These are phyloP conservation scores for Candida sakaeoensis DNA, from an alignment of 805 yeast species.

Conservation along the genomic window DNA sequence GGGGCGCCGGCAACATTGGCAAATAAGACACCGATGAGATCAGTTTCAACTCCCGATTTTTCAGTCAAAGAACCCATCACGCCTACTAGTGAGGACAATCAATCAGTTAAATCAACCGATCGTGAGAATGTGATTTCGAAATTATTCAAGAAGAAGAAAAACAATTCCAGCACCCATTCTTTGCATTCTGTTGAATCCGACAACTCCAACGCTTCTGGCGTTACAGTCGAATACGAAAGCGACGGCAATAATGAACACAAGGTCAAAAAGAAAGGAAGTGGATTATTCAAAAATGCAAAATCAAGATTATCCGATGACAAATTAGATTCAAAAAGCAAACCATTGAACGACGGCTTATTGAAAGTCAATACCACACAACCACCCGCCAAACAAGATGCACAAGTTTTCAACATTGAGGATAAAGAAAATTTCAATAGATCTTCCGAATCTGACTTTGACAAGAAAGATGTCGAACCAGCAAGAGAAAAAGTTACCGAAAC, in stretches of 20 bases:
- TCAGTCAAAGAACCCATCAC: conserved; percentile 2
- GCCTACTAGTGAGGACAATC: not conserved
- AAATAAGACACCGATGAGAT: conserved; percentile 20
- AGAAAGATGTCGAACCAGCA: not conserved
- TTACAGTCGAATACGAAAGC: conserved; percentile 25
- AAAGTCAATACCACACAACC: not conserved
- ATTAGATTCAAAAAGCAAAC: not conserved
- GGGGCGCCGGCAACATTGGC: conserved; percentile 19
- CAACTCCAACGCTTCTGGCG: conserved; percentile 12
- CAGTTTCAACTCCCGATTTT: conserved; percentile 38
- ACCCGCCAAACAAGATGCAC: conserved; percentile 1
- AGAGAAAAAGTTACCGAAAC: not conserved
- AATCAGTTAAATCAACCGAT: conserved; percentile 13
- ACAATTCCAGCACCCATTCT: conserved; percentile 3
- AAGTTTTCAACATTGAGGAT: conserved; percentile 4
- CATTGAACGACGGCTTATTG: not conserved
- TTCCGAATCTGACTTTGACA: not conserved
- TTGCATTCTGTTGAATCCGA: conserved; percentile 2
- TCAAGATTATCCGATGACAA: conserved; percentile 9
- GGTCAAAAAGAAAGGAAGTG: conserved; percentile 7
- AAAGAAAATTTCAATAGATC: conserved; percentile 6
- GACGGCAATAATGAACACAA: conserved; percentile 11
- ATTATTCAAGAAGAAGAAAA: conserved; percentile 27
- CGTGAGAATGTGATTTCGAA: conserved; percentile 40
- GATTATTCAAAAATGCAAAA: conserved; percentile 17